Evolutionary conservation across 225 moss, liverwort and hornwort genomes (phyloP).

Genomic region (Sphagnum contortum): DNA sequence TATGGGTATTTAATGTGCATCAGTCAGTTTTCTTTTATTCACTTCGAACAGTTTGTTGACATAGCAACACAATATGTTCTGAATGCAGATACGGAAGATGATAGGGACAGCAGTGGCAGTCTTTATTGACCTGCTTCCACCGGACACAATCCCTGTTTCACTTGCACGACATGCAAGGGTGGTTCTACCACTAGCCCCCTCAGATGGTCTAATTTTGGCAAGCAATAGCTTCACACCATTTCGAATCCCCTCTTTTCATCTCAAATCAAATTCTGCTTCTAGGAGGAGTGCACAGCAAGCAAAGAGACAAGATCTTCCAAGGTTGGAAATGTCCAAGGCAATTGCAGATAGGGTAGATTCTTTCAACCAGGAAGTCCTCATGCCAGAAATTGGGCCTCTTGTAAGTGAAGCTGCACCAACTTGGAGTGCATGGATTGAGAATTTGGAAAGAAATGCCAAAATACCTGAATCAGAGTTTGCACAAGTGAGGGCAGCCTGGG

Average conservation of each 20-base stretch:
- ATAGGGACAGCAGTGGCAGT: slow-evolving; percentile 85
- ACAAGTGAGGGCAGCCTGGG: slow-evolving; percentile 56
- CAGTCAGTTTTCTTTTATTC: not conserved
- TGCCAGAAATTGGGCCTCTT: slow-evolving; percentile 57
- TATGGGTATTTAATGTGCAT: not conserved
- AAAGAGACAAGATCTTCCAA: slow-evolving; percentile 40
- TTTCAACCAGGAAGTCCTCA: slow-evolving; percentile 47
- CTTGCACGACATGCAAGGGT: slow-evolving; percentile 76
- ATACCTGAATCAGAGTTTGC: slow-evolving; percentile 59
- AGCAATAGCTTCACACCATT: slow-evolving; percentile 70
- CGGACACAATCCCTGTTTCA: slow-evolving; percentile 64
- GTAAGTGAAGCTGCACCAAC: slow-evolving; percentile 40
- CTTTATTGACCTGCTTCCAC: slow-evolving; percentile 47
- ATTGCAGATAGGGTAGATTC: slow-evolving; percentile 30
- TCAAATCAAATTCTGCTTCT: slow-evolving; percentile 15
- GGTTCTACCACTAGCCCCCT: slow-evolving; percentile 74
- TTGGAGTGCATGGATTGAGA: slow-evolving; percentile 62
- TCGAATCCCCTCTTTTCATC: slow-evolving; percentile 49
- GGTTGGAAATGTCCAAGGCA: slow-evolving; percentile 46
- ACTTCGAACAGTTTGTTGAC: not conserved
- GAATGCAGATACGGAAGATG: slow-evolving; percentile 89
- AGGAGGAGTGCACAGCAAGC: slow-evolving; percentile 20
- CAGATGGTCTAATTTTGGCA: slow-evolving; percentile 75
- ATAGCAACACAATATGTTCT: too few relatives aligned
- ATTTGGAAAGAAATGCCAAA: slow-evolving; percentile 45